Conservation (phyloP, 495 filamentous ascomycete genomes). For the Cetradonia linearis region DNA sequence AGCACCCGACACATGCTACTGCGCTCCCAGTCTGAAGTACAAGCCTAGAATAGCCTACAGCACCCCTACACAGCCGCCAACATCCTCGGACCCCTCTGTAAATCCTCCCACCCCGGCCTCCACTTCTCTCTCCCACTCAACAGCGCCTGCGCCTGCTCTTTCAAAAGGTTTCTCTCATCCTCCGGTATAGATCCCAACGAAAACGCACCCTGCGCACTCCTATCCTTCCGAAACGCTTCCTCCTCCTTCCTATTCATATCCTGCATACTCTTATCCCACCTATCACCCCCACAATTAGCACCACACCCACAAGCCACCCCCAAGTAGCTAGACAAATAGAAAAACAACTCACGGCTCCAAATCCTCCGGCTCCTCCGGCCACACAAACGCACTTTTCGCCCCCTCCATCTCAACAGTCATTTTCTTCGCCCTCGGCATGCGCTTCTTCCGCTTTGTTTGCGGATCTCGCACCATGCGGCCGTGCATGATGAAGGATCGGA, state of each 20-base stretch:
- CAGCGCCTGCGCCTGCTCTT: conserved; percentile 21
- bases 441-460: conserved; percentile 28
- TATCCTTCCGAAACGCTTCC: not conserved
- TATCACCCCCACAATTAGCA: conserved; percentile 19
- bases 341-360: conserved; percentile 32
- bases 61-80: conserved; percentile 5
- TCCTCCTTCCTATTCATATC: conserved; percentile 30
- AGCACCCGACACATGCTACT: too few species aligned
- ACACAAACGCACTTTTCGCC: conserved; percentile 46
- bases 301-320: conserved; percentile 27
- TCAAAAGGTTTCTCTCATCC: conserved; percentile 13
- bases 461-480: conserved; percentile 39
- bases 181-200: conserved; percentile 13
- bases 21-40: not conserved
- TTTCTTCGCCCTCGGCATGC: conserved; percentile 54
- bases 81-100: conserved; percentile 7
- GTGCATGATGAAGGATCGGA: conserved; percentile 61
- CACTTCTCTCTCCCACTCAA: conserved; percentile 21
- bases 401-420: conserved; percentile 66
- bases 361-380: conserved; percentile 49
- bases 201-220: too few species aligned
- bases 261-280: conserved; percentile 14
- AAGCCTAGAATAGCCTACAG: not conserved
- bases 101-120: conserved; percentile 15
- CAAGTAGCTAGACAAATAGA: not conserved